Base-by-base conservation (phyloP, 2,329 filamentous ascomycete species). In the Pseudogymnoascus sp. region DNA sequence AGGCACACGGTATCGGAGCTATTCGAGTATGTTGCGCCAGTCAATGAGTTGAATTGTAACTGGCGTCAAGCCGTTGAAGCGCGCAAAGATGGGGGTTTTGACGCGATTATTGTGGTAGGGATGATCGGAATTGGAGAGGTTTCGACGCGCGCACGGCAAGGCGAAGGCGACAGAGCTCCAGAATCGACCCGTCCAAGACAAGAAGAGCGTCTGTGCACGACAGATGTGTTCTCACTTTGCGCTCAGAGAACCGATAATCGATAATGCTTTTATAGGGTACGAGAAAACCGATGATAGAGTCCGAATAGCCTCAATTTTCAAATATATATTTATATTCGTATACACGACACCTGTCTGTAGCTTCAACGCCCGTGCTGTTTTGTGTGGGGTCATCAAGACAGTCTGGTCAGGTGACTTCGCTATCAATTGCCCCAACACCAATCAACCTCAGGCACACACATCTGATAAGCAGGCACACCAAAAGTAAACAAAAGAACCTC, bases 101-200 rank as follows among this genome's bases (percentile, higher is more conserved):
- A 53, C 28, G 47, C 47, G 47, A 53, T 53, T 53, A 53, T 53
- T 53, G 47, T 53, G 47, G 47, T 53, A 53, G 47, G 47, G 47
- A 53, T 53, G 47, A 53, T 53, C 47, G 47, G 47, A 53, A 53
- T 53, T 33, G 25, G 47, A 53, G 47, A 53, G 28, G 47, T 53
- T 53, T 53, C 47, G 47, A 53, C 47, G 47, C 47, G 43, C n/a
- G 47, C 47, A 53, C 9, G 47, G 47, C 47, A 53, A 53, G 28
- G 47, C 47, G 28, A 53, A 53, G 47, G 47, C 15, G 47, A 53
- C 47, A 53, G 47, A 53, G 47, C 47, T 53, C 47, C 47, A 53
- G 47, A 53, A 53, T 18, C 25, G 47, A 14, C 47, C 47, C 47
- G 28, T 53, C 18, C 47, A 33, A 53, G 47, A 20, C 47, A 53